Conservation (phyloP, 106 monocot genomes). For the Phalaenopsis equestris region DNA sequence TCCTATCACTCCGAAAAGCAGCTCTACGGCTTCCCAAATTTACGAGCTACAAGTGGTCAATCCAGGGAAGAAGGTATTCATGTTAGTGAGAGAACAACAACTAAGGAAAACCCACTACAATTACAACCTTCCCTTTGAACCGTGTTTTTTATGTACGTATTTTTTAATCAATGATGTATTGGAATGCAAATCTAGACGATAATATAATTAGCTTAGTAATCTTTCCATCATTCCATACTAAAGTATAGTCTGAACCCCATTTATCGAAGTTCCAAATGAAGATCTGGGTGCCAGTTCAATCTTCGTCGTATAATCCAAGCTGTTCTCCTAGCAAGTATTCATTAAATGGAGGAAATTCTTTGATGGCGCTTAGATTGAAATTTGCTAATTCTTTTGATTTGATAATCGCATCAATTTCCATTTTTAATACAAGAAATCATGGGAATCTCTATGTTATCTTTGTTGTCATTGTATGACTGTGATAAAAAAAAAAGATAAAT, state of each 20-base stretch:
- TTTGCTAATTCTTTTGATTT: slow-evolving; percentile 44
- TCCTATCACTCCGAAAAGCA: too few relatives aligned
- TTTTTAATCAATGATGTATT: too few relatives aligned
- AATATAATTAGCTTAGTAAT: too few relatives aligned
- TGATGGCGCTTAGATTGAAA: slow-evolving; percentile 47
- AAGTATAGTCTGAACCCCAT: slow-evolving; percentile 60
- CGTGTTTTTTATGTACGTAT: too few relatives aligned
- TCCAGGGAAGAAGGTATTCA: too few relatives aligned
- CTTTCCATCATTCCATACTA: slow-evolving; percentile 45
- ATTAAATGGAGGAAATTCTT: slow-evolving; percentile 10
- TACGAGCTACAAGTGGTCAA: too few relatives aligned
- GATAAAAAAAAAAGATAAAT: slow-evolving; percentile 67
- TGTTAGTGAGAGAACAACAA: too few relatives aligned
- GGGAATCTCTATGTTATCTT: slow-evolving; percentile 15
- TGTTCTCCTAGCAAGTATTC: slow-evolving; percentile 71
- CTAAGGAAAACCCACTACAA: too few relatives aligned
- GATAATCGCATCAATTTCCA: slow-evolving; percentile 54
- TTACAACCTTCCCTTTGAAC: too few relatives aligned
- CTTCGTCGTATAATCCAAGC: slow-evolving; percentile 39
- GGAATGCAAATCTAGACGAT: too few relatives aligned
- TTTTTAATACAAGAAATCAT: slow-evolving; percentile 40
- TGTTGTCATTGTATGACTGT: slow-evolving; percentile 55
- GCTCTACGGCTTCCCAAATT: too few relatives aligned
- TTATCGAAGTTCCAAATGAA: slow-evolving; percentile 81
- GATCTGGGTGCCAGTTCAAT: slow-evolving; percentile 67